Evolutionary conservation across 1,139 yeast genomes (phyloP).

Genomic region (Debaryomyces sp.): DNA sequence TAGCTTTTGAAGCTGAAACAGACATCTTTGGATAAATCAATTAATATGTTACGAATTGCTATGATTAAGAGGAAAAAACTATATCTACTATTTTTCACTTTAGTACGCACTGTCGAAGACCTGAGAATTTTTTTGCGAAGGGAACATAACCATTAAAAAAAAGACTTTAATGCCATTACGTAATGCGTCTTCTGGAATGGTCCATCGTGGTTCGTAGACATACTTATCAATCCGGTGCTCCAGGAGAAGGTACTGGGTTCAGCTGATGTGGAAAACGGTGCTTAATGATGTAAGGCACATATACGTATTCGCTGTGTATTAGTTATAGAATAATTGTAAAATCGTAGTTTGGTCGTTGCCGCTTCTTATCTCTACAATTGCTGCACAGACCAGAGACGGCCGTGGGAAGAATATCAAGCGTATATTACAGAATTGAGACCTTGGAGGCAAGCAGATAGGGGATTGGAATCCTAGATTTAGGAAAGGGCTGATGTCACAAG

Average conservation of each 20-base stretch:
- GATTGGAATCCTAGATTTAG: background rate
- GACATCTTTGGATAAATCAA: constrained; percentile 29
- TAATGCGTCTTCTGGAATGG: background rate
- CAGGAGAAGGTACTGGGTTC: too few species aligned
- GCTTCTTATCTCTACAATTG: background rate
- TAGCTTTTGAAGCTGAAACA: constrained; percentile 90
- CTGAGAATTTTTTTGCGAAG: constrained; percentile 7
- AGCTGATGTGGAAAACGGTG: too few species aligned
- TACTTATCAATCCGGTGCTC: background rate
- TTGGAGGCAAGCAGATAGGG: background rate
- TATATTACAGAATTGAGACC: background rate
- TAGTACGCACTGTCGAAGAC: constrained; percentile 6
- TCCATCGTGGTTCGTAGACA: background rate
- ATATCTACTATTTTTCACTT: constrained; percentile 1
- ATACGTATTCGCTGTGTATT: too few species aligned
- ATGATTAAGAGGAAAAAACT: constrained; percentile 1
- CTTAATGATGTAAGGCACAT: too few species aligned
- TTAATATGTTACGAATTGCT: background rate
- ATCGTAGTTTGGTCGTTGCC: background rate
- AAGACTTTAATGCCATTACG: background rate
- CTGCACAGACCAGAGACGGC: background rate
- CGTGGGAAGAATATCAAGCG: background rate
- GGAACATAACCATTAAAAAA: constrained; percentile 6
- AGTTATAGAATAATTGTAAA: background rate
- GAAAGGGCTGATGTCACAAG: background rate